These are phyloP conservation scores for Verbascum thapsus DNA, from an alignment of 257 asterid species.

Conservation along the genomic window DNA sequence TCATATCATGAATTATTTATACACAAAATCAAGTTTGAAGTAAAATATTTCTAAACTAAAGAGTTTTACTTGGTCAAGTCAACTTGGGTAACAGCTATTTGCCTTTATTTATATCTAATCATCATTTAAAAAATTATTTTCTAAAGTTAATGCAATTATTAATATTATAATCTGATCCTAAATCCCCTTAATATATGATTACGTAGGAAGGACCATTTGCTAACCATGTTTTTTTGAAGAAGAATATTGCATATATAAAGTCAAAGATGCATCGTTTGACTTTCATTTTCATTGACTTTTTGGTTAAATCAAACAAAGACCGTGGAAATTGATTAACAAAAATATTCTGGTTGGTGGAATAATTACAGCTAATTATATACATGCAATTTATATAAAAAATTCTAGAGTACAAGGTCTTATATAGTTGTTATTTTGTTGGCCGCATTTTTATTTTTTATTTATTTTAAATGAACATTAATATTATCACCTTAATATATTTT, in stretches of 20 bases:
- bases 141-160: constrained; percentile 2
- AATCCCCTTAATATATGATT: not conserved
- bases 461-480: no score
- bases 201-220: constrained; percentile 16
- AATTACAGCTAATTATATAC: not conserved
- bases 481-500: no score
- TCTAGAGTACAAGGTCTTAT: no score
- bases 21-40: no score
- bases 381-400: not conserved
- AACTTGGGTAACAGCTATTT: constrained; percentile 10
- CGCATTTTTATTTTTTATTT: no score
- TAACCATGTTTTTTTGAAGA: constrained; percentile 16
- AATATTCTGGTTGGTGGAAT: not conserved
- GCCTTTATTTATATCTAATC: constrained; percentile 6
- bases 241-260: not conserved
- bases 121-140: not conserved
- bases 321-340: not conserved
- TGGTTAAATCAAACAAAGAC: not conserved
- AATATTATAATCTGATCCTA: not conserved
- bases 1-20: no score
- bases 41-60: no score
- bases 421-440: no score
- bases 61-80: constrained; percentile 29
- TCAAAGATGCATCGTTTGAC: constrained; percentile 9
- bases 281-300: constrained; percentile 30